Evolutionary conservation across 345 rosid species (phyloP), one percentile per base, ranked within the genome.

Genomic region (Diplotaxis tenuifolia): DNA sequence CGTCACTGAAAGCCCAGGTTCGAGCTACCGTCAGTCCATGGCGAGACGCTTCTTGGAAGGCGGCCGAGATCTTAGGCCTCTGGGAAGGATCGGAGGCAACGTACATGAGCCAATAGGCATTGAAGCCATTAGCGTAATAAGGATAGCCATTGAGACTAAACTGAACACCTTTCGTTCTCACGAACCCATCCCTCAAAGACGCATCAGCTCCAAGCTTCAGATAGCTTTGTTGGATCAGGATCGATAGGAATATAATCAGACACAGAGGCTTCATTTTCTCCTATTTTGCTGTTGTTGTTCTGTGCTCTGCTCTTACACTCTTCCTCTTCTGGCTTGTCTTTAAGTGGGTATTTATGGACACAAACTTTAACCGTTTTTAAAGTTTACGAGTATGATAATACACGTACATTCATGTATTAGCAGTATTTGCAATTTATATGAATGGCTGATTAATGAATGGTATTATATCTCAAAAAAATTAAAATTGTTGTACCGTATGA

Each of bases 1-100:
- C 97, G 42, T 94, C 96, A 56, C 91, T 94, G 69, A 88, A 94
- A 65, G 96, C 96, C 97, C 98, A 87, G 49, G 96, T 88, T 81
- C 98, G 85, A 53, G 89, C 95, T 5, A 94, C 85, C 0, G 92
- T 75, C 66, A 91, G 85, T 52, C 96, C 96, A 76, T 81, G 93
- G 18, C 75, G 52, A 54, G 83, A 68, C 5, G 99, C 97, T 31
- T 90, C 91, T 18, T 78, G 85, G 23, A 92, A 90, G 0, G 85
- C 92, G 12, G 83, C 61, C 1, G 97, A 71, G 65, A 92, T 85
- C 78, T 79, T 83, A 71, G 77, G 49, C 67, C 90, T 82, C 77
- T 83, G 89, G 23, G 92, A 79, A 16, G 89, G 91, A 68, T 89
- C 96, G 11, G 93, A 77, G 56, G 92, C 96, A 8, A 81, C 62